Evolutionary conservation across 306 rosid species (phyloP), one percentile per base, ranked within the genome.

Genomic region (Cucurbita moschata): DNA sequence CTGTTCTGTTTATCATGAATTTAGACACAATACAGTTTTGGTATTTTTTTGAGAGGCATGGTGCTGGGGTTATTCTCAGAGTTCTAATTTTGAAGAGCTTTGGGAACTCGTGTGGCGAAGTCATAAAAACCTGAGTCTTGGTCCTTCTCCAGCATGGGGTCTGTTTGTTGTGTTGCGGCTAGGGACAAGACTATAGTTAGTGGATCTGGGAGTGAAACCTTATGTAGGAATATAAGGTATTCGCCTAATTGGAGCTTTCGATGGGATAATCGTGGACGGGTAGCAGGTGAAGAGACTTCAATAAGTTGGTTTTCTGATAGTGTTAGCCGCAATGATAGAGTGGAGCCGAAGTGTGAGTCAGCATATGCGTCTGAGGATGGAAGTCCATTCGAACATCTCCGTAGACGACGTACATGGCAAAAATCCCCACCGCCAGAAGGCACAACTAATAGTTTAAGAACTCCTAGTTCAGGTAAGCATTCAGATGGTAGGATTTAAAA

Each of bases 161-260:
- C 88, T 64, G 86, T 79, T 68, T 86, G 90, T 72, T 86, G 90
- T 70, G 86, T 86, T 14, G 90, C 90, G 21, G 85, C 84, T 46
- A 80, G 80, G 73, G 88, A 86, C 59, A 86, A 82, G 77, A 84
- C 86, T n/a, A 82, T 86, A 61, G 76, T 77, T 10, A 80, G 76
- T 81, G 77, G 83, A 39, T 81, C 87, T 9, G 81, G 77, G 19
- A 79, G 77, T 77, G 90, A 86, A 65, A 66, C 78, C 54, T 60
- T 82, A 63, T 84, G 81, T n/a, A 75, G 86, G 43, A 86, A 86
- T 82, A 79, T 82, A 37, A 74, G 86, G 72, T 57, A 80, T 77
- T 86, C 90, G 0, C 88, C 90, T 7, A 77, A 83, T 12, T 86
- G 88, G 90, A 86, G 90, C 81, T 84, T 86, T 71, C 86, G 88